phyloP scores from a whole-genome alignment of 2,329 filamentous ascomycete genomes.

The Cryphonectria carpinicola region DNA sequence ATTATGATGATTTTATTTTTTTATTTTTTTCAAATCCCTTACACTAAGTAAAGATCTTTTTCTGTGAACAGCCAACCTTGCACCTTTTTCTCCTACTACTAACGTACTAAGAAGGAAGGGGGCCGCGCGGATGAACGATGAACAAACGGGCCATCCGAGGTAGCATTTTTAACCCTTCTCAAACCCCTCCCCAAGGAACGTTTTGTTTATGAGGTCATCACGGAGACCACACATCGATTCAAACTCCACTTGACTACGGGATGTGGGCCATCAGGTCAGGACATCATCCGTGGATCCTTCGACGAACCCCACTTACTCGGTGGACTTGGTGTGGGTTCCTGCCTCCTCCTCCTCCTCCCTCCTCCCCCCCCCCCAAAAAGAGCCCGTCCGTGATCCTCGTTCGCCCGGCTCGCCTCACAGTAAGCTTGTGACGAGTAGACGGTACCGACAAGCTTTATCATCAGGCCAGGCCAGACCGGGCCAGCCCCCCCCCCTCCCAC shows the following conservation, averaged over 20 bases:
- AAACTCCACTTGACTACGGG: slow-evolving; percentile 2
- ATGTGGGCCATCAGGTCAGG: background rate
- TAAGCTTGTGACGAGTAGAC: background rate
- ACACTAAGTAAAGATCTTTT: background rate
- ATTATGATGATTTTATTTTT: background rate
- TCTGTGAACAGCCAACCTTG: background rate
- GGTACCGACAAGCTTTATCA: slow-evolving; percentile 20
- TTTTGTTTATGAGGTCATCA: slow-evolving; percentile 1
- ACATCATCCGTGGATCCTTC: background rate
- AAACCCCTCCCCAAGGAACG: background rate
- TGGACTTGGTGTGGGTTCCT: slow-evolving; percentile 12
- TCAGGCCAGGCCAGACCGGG: background rate
- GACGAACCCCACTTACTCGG: background rate
- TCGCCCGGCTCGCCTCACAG: slow-evolving; percentile 11
- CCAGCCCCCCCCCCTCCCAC: slow-evolving; percentile 2
- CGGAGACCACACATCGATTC: slow-evolving; percentile 5
- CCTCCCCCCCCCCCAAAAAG: background rate
- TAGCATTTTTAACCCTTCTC: background rate
- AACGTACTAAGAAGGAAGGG: background rate
- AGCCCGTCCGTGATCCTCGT: slow-evolving; percentile 10
- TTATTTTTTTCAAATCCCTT: background rate
- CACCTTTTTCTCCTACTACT: background rate
- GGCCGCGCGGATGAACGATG: background rate
- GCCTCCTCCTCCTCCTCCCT: background rate
- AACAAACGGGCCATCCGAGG: background rate